Percentiles rank a stretch among this genome's conserved stretches.
phyloP scores from a whole-genome alignment of 441 rosid genomes.

The Pelargonium myrrhifolium region DNA sequence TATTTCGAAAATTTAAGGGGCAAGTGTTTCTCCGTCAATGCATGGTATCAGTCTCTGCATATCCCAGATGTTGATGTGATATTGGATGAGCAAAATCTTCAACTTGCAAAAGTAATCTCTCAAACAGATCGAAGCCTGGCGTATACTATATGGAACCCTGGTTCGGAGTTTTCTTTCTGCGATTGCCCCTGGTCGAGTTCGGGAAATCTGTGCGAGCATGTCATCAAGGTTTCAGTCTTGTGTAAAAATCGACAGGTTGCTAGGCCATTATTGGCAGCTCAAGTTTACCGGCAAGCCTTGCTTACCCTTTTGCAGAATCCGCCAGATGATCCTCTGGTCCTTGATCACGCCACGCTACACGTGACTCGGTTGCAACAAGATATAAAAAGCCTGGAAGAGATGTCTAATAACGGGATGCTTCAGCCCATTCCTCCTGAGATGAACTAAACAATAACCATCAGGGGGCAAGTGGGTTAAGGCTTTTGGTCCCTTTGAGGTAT shows the following conservation, averaged over 20 bases:
- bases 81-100: conserved; percentile 42
- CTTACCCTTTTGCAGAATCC: conserved; percentile 43
- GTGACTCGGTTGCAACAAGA: conserved; percentile 43
- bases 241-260: conserved; percentile 44
- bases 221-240: conserved; percentile 43
- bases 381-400: conserved; percentile 43
- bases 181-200: conserved; percentile 38
- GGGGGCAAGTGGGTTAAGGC: no score
- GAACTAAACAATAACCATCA: no score
- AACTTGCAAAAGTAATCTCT: conserved; percentile 40
- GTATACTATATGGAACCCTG: conserved; percentile 45
- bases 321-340: conserved; percentile 43
- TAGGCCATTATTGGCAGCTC: conserved; percentile 40
- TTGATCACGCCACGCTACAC: conserved; percentile 36
- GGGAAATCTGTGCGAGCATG: conserved; percentile 51
- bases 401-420: conserved; percentile 42
- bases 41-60: conserved; percentile 43
- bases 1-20: conserved; percentile 35
- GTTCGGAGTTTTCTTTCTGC: conserved; percentile 49
- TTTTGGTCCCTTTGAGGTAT: no score
- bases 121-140: conserved; percentile 36
- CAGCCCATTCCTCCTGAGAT: conserved; percentile 35
- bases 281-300: conserved; percentile 37
- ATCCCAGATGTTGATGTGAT: conserved; percentile 38
- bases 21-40: conserved; percentile 28